Evolutionary conservation across 192 early-diverging fungal species (phyloP), one percentile per base, ranked within the genome.

Genomic region (Coemansia sp.): DNA sequence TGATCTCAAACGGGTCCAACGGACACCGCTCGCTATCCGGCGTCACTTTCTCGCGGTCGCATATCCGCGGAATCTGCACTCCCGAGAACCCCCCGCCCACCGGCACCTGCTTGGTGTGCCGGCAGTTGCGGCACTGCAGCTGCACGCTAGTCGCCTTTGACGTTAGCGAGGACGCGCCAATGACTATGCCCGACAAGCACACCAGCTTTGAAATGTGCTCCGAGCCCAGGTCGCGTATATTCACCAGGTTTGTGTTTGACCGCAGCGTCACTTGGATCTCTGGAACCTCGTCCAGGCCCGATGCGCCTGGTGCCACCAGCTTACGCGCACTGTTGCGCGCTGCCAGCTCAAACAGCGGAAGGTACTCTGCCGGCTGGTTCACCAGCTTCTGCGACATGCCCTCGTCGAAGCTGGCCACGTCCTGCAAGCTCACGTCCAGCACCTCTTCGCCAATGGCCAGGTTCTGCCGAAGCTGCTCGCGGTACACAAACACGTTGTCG

Each of bases 141-240:
- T 92, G 88, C 16, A 99, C 83, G 40, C 81, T 62, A 9, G 92
- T 96, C 2, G 93, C 96, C 66, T 94, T 92, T 15, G 92, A 92
- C 9, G 84, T 79, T 43, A 97, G 71, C 34, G 90, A 88, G 0
- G 91, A 89, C 3, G 94, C 93, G 6, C 88, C 88, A 52, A 99
- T 98, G 26, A 97, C 86, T 46, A 99, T 99, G 28, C 97, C 97
- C 10, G 93, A 87, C 50, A 99, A 84, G 38, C 92, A 89, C 51
- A 99, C 91, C 18, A 99, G 81, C 62, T 95, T 92, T 37, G 90
- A 90, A 56, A 99, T 95, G 11, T 58, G 38, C 57, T 81, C 63
- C 71, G 93, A 93, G 66, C 90, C 90, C 28, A 99, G 80, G 50
- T 91, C 85, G 60, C 97, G 83, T 47, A 99, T 92, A 45, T 91